Evolutionary conservation across 225 moss, liverwort and hornwort genomes (phyloP).

Genomic region (Climacium dendroides): DNA sequence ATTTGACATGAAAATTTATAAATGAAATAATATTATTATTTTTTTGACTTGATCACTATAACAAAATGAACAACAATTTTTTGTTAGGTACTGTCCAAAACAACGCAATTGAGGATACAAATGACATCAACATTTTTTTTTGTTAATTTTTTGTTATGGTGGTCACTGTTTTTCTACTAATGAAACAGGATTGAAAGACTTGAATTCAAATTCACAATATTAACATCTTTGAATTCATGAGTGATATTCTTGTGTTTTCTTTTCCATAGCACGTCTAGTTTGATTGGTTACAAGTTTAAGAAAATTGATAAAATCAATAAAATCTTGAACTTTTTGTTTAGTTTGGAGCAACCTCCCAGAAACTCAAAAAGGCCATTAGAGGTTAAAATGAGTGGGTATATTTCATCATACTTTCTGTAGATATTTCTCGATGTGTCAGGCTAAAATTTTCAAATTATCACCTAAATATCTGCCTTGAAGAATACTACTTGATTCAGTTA

Average conservation of each 20-base stretch:
- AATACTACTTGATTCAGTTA: background rate
- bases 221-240: background rate
- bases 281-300: background rate
- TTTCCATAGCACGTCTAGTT: accelerated
- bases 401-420: background rate
- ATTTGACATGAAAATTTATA: background rate
- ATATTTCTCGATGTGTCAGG: background rate
- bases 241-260: background rate
- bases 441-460: background rate
- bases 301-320: background rate
- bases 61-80: too few species aligned
- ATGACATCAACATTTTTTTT: too few species aligned
- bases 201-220: background rate
- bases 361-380: background rate
- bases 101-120: too few species aligned
- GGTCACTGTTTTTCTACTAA: too few species aligned
- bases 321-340: background rate
- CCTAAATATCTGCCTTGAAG: background rate
- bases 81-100: too few species aligned
- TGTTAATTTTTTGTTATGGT: too few species aligned
- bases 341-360: background rate
- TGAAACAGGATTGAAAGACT: background rate
- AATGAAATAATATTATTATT: too few species aligned
- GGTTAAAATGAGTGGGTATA: background rate
- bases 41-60: too few species aligned